Conservation (phyloP, 2,329 filamentous ascomycete species). For the Venturiaceae sp. region DNA sequence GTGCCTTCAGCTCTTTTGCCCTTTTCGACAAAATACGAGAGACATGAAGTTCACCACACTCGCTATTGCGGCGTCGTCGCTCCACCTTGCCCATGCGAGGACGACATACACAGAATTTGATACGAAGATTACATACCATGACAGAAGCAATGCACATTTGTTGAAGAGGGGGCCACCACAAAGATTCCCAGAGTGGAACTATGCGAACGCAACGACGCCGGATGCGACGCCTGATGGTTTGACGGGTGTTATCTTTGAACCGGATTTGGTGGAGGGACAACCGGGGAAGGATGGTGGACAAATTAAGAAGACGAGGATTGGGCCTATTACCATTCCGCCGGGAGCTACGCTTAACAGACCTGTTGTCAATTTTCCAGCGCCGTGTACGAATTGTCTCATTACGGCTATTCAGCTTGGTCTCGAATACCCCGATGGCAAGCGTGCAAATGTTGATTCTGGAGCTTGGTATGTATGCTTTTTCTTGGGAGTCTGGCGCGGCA, state of each 20-base stretch:
- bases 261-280: not conserved
- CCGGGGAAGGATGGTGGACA: not conserved
- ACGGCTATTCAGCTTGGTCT: not conserved
- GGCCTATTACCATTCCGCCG: not conserved
- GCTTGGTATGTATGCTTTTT: not conserved
- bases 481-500: not conserved
- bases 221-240: conserved; percentile 1
- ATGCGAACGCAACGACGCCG: not conserved
- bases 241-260: not conserved
- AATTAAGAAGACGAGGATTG: not conserved
- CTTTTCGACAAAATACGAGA: not conserved
- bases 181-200: not conserved
- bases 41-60: not conserved
- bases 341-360: not conserved
- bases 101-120: not conserved
- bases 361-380: not conserved
- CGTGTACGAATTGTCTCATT: not conserved
- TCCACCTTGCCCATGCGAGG: not conserved
- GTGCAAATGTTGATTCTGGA: not conserved
- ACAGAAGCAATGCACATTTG: not conserved
- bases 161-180: not conserved
- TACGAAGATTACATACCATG: not conserved
- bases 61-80: not conserved
- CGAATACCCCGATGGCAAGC: not conserved
- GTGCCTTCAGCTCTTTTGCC: not conserved